phyloP scores from a whole-genome alignment of 176 grass and related monocot genomes.

The Tillandsia fasciculata region DNA sequence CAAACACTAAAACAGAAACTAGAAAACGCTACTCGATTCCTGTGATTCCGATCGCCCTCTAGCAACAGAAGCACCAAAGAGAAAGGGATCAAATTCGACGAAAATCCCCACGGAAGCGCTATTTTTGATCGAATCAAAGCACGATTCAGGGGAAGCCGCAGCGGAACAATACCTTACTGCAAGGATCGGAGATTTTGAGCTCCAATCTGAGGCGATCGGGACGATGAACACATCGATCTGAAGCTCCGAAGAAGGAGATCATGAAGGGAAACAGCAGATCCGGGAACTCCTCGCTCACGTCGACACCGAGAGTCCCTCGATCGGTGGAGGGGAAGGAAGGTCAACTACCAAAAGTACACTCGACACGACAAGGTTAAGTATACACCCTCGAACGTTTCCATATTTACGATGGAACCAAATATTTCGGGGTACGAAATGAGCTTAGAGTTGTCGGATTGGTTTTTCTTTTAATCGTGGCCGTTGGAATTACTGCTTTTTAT shows the following conservation, averaged over 20 bases:
- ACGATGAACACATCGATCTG: slow-evolving; percentile 5
- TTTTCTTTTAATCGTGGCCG: too few relatives aligned
- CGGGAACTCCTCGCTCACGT: too few relatives aligned
- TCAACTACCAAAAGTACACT: too few relatives aligned
- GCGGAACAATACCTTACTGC: slow-evolving; percentile 4
- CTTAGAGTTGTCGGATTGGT: too few relatives aligned
- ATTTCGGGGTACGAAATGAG: too few relatives aligned
- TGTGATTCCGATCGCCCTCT: slow-evolving; percentile 15
- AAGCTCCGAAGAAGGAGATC: neutral
- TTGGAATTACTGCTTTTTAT: too few relatives aligned
- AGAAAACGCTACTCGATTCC: slow-evolving; percentile 19
- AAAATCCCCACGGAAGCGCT: slow-evolving; percentile 9
- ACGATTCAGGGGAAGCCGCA: slow-evolving; percentile 23
- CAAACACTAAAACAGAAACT: neutral
- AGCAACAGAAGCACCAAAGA: slow-evolving; percentile 8
- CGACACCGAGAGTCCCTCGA: too few relatives aligned
- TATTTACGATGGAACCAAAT: too few relatives aligned
- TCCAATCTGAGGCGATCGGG: slow-evolving; percentile 3
- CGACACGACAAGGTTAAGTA: too few relatives aligned
- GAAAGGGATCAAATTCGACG: slow-evolving; percentile 18
- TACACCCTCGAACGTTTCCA: too few relatives aligned
- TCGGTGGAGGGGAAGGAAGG: too few relatives aligned
- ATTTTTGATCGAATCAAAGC: slow-evolving; percentile 12
- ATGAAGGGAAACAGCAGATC: neutral
- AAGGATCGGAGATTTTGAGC: neutral